Conservation (phyloP, 768 basidiomycete genomes). For the Vararia minispora region DNA sequence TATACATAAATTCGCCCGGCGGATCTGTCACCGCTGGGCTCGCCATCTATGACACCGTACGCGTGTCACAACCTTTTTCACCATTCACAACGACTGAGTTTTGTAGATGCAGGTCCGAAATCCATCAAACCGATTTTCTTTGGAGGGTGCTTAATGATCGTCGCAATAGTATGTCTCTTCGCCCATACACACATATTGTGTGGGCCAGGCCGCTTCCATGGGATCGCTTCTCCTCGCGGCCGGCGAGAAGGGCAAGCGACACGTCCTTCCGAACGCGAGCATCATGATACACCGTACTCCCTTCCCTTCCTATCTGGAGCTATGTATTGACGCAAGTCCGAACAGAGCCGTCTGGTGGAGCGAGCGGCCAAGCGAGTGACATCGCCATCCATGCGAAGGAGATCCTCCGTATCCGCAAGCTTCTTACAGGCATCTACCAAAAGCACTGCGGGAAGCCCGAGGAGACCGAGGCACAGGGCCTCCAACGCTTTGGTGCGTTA, state of each 20-base stretch:
- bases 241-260: conserved; percentile 84
- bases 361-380: conserved; percentile 90
- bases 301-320: not conserved
- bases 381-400: conserved; percentile 97
- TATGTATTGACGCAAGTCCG: not conserved
- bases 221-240: conserved; percentile 87
- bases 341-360: conserved; percentile 91
- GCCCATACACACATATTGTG: conserved; percentile 93
- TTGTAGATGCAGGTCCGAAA: conserved; percentile 58
- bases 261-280: conserved; percentile 85
- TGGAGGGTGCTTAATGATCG: not conserved
- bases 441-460: conserved; percentile 63
- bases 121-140: conserved; percentile 14
- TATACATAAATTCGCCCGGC: conserved; percentile 96
- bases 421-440: conserved; percentile 83
- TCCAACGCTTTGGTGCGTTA: conserved; percentile 69
- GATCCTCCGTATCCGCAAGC: conserved; percentile 79
- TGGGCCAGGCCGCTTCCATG: conserved; percentile 95
- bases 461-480: conserved; percentile 52
- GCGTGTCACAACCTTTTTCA: too few species aligned
- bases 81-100: too few species aligned
- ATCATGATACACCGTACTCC: conserved; percentile 96
- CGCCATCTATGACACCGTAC: conserved; percentile 95
- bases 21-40: conserved; percentile 93
- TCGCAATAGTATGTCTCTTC: conserved; percentile 65